Base-by-base conservation (phyloP, 2,329 filamentous ascomycete genomes). In the Fusarium citri region DNA sequence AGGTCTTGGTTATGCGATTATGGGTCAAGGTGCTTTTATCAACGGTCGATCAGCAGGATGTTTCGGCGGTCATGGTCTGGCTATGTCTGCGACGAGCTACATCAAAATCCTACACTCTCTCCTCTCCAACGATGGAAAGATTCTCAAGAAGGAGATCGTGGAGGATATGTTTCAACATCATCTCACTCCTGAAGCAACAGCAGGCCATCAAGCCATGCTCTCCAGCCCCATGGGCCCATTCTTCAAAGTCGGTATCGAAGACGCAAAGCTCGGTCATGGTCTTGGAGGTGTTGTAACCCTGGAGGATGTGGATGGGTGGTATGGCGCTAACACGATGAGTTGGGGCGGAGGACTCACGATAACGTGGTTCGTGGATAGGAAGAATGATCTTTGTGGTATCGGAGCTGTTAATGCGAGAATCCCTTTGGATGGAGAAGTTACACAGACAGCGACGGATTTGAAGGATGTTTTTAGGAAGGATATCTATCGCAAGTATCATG, bases 281-380 rank as follows among this genome's bases (percentile, higher is more conserved):
- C 69, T 86, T 9, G 79, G 82, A 6, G 84, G 83, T 1, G 59
- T 82, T 14, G 50, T 85, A 10, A 80, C 79, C 2, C 61, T 81
- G 30, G 71, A 84, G 53, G 80, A 82, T 60, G 66, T 79, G 3
- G 77, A 83, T 3, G 80, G 81, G 6, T 83, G 82, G 78, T 83
- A 83, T 46, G 82, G 83, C 6, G 77, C 79, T 37, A 64, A 75
- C 2, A 85, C 83, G 0, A 71, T 85, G 57, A 80, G 77, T 5
- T 85, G 83, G 83, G 83, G 82, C 10, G 84, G 84, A 4, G 83
- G 83, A 0, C 40, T 82, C 66, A 84, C 83, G 1, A 68, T 84
- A 23, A 51, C 78, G 4, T 86, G 84, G 84, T 86, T 86, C 22
- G 77, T 85, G 55, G 84, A 85, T 69, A 82, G 82, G 2, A 81